Base-by-base conservation (phyloP, 2,329 filamentous ascomycete genomes). In the Verticillium tricorpus region DNA sequence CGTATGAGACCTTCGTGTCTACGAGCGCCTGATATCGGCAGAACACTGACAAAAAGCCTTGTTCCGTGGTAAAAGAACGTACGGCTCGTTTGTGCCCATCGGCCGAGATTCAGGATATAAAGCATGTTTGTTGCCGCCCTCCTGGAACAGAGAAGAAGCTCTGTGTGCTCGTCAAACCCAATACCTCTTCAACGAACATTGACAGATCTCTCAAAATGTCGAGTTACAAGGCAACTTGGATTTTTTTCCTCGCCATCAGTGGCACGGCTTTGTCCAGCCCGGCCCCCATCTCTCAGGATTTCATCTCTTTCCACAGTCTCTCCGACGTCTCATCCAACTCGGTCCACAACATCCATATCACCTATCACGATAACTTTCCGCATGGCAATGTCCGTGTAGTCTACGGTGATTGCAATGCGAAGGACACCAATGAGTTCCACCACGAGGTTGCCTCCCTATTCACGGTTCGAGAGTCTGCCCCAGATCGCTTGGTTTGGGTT, bases 401-500 rank as follows among this genome's bases (percentile, higher is more conserved):
- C 12, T 68, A 70, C 55, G 65, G 68, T 19, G 57, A 66, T 9
- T 69, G 66, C 52, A 40, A 52, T 28, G 59, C 67, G 9, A 60
- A 61, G 39, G 65, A 63, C 60, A 57, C 59, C n/a, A 45, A 60
- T 7, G 63, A 67, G 12, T 50, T 40, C 22, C 67, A 70, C 45
- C 63, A 68, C 57, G 62, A 64, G 45, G 58, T 64, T 2, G 57
- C 62, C 3, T 60, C 65, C 12, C 52, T 67, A 35, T 58, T 61
- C 50, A 59, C 58, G 4, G 56, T 34, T 17, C 39, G 60, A 25
- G 60, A 64, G 56, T 58, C 63, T 34, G 55, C 35, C 14, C 64
- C 64, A 5, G 67, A 69, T 54, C 67, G 67, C 25, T 61, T 69
- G 22, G 66, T 69, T 31, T 69, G 67, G 67, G 50, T 64, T 3